Evolutionary conservation across 805 yeast genomes (phyloP).

Genomic region (Starmera pachycereana): DNA sequence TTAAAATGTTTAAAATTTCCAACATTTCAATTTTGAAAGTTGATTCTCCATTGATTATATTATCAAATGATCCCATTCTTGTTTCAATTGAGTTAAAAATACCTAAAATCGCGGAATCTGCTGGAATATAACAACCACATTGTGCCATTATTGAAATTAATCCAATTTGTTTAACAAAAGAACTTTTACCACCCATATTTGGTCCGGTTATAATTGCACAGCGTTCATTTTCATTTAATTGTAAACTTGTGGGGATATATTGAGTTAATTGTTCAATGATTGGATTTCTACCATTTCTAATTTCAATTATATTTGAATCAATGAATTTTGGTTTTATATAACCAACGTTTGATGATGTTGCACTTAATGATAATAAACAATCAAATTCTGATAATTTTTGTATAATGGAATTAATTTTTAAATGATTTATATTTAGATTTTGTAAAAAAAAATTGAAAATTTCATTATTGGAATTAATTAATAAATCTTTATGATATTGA

Average conservation of each 20-base stretch:
- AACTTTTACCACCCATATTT: conserved; percentile 94
- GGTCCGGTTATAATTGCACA: conserved; percentile 90
- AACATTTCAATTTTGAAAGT: conserved; percentile 95
- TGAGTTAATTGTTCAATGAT: conserved; percentile 57
- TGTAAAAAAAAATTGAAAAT: conserved; percentile 40
- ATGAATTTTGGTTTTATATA: conserved; percentile 59
- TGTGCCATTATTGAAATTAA: conserved; percentile 79
- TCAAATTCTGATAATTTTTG: conserved; percentile 56
- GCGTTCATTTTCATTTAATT: conserved; percentile 42
- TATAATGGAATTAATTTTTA: conserved; percentile 39
- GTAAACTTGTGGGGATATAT: conserved; percentile 76
- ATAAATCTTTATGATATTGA: conserved; percentile 51
- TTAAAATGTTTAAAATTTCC: conserved; percentile 78
- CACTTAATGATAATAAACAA: conserved; percentile 59
- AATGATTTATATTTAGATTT: conserved; percentile 32
- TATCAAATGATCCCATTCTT: conserved; percentile 96
- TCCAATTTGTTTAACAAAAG: conserved; percentile 83
- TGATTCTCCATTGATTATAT: conserved; percentile 90
- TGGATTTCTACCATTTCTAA: conserved; percentile 70
- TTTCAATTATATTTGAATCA: conserved; percentile 34
- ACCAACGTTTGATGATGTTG: conserved; percentile 51
- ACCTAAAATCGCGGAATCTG: conserved; percentile 63
- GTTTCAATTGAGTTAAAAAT: conserved; percentile 86
- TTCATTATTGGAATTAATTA: conserved; percentile 7
- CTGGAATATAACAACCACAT: conserved; percentile 84